phyloP scores from a whole-genome alignment of 192 early-diverging fungal genomes.

The Linnemannia schmuckeri region DNA sequence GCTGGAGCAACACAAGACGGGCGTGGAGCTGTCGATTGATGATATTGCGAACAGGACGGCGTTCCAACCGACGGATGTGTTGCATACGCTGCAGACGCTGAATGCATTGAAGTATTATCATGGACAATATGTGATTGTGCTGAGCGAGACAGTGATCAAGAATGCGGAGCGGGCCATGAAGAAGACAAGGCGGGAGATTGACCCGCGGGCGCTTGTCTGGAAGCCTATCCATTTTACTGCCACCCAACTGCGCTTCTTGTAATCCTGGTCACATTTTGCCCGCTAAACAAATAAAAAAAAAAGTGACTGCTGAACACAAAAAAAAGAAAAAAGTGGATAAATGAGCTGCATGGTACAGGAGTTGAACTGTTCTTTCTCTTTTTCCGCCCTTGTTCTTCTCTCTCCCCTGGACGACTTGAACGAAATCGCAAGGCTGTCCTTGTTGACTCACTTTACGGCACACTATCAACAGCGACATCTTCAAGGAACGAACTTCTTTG shows the following conservation, averaged over 20 bases:
- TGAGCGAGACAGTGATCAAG: constrained; percentile 89
- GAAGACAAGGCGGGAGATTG: constrained; percentile 86
- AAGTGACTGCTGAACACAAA: neutral
- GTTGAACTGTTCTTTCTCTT: neutral
- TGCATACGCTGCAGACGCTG: constrained; percentile 90
- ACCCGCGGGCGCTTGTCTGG: constrained; percentile 84
- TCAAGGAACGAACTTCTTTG: too few relatives aligned
- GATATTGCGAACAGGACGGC: constrained; percentile 89
- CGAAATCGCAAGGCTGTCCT: too few relatives aligned
- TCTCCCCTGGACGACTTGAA: too few relatives aligned
- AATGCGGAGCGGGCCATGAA: constrained; percentile 81
- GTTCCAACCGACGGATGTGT: constrained; percentile 91
- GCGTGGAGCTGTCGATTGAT: constrained; percentile 88
- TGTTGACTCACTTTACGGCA: too few relatives aligned
- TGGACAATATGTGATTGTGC: constrained; percentile 89
- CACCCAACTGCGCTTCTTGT: constrained; percentile 81
- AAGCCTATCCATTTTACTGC: constrained; percentile 84
- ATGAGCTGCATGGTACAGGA: neutral
- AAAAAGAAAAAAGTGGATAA: constrained; percentile 11
- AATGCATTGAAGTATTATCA: constrained; percentile 93
- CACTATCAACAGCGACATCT: too few relatives aligned
- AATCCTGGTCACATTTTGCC: constrained; percentile 3
- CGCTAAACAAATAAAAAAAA: neutral
- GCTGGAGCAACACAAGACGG: constrained; percentile 67
- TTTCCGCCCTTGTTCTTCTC: neutral